Evolutionary conservation across 2,329 filamentous ascomycete genomes (phyloP), one percentile per base, ranked within the genome.

Genomic region (Penicillium sp.): DNA sequence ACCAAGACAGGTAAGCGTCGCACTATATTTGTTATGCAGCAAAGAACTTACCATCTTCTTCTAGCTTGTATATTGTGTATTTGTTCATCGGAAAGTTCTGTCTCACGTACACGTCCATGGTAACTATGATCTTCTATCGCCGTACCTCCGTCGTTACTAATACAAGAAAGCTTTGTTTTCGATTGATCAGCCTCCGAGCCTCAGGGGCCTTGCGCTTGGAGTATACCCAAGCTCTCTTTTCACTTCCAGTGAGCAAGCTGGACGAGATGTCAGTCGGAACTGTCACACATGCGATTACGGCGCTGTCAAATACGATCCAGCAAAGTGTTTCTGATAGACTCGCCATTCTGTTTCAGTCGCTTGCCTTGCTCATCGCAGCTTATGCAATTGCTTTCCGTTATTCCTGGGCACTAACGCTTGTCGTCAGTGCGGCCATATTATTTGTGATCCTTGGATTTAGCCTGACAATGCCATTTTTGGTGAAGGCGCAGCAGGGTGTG

Each of bases 11-110:
- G 55, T 60, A 31, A 46, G 41, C 5, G 43, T 9, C 16, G 1
- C 19, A 14, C 10, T 33, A 1, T 2, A 8, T 26, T 17, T 3
- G 17, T 26, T 12, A 17, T 45, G 1, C 14, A 45, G 28, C 17
- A 1, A 33, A 25, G 3, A 33, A 12, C 5, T 31, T 6, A n/a
- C 33, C 43, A 11, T 11, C 31, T 48, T 9, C 14, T 44, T 49
- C 4, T 26, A 84, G 82, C 7, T 65, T 83, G n/a, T 82, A 78
- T 59, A 83, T 85, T 57, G 71, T 85, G 14, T 85, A 84, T 62
- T 73, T 86, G 1, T 85, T 85, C 57, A 71, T 83, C 19, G 82
- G 70, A 14, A 82, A 82, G 52, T 81, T 85, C 37, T 61, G 74
- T 4, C 68, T 84, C n/a, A 78, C 77, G 0, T 85, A 85, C 58